Base-by-base conservation (phyloP, 164 flowering plant genomes). In the Umbilicus rupestris region DNA sequence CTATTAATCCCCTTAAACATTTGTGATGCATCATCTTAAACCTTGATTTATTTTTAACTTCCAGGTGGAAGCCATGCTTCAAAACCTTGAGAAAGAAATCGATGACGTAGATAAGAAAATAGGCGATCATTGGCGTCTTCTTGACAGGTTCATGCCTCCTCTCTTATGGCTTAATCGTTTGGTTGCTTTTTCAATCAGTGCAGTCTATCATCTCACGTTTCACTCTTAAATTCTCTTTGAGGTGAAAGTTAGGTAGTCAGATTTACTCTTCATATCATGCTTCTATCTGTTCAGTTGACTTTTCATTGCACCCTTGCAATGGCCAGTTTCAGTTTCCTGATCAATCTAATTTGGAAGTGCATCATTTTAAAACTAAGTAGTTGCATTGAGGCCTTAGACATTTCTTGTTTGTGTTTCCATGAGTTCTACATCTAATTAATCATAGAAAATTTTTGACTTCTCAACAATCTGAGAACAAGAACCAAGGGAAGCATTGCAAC, bases 81-180 rank as follows among this genome's bases (percentile, higher is more conserved):
- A 93, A 70, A 86, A 87, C 42, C 92, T 93, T 68, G 97, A 90
- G 69, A 93, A 90, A 70, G 98, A 93, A 83, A 93, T 93, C 73
- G 97, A 93, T 77, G 92, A 88, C 75, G 98, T 93, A 28, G 98
- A 93, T 82, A 87, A 82, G 28, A 80, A 77, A 75, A 90, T 90
- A 72, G 98, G 97, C 63, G 83, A 93, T 67, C 82, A 83, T 28
- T 90, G 92, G 98, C 81, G 78, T 69, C 66, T 93, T 60, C 96
- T 93, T 71, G 98, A 93, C 79, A 86, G 96, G 98, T 88, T 10
- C 14, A n/a, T 31, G 14, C 28, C 52, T 47, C 52, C n/a, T 47
- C 52, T 47, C 6, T 45, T 14, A 45, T 1, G 3, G 2, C 1
- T 16, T n/a, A n/a, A 47, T 19, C 19, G 50, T 5, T 46, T 46